Evolutionary conservation across 352 stramenopile genomes (phyloP).

Genomic region (Globisporangium apiculatum): DNA sequence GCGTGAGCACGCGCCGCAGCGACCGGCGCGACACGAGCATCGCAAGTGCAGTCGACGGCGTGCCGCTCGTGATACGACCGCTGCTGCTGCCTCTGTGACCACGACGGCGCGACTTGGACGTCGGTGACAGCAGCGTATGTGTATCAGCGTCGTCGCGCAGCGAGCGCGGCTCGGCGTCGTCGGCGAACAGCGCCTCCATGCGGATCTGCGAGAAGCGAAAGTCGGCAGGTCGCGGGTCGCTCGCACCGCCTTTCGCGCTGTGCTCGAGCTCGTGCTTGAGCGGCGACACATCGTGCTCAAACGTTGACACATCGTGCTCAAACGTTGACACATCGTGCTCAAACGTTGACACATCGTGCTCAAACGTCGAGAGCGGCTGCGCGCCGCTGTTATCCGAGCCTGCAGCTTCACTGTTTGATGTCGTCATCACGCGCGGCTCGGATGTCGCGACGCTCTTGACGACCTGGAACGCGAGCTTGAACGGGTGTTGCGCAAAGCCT

Average conservation of each 20-base stretch:
- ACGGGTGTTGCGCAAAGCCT: slow-evolving; percentile 31
- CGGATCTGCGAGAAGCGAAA: slow-evolving; percentile 73
- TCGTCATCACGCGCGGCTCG: not conserved
- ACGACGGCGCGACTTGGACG: slow-evolving; percentile 11
- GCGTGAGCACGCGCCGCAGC: slow-evolving; percentile 12
- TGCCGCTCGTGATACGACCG: not conserved
- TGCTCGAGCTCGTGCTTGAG: not conserved
- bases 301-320: not conserved
- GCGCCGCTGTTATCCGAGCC: not conserved
- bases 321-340: not conserved
- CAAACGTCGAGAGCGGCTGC: not conserved
- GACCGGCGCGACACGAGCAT: slow-evolving; percentile 11
- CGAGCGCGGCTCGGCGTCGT: slow-evolving; percentile 8
- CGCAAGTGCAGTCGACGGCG: slow-evolving; percentile 9
- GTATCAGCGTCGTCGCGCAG: slow-evolving; percentile 1
- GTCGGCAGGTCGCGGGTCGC: slow-evolving; percentile 45
- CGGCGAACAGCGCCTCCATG: slow-evolving; percentile 67
- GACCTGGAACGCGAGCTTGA: slow-evolving; percentile 66
- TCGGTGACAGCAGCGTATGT: slow-evolving; percentile 16
- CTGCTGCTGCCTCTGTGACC: too few relatives aligned
- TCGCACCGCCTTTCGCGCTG: not conserved
- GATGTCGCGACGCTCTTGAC: slow-evolving; percentile 13
- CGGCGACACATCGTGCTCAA: not conserved
- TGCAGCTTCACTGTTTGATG: too few relatives aligned
- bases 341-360: not conserved